A percentile compares a stretch with the other conserved stretches of the same genome.
Evolutionary conservation across 1,139 yeast genomes (phyloP).

Genomic region (Geotrichum phurueaensis): DNA sequence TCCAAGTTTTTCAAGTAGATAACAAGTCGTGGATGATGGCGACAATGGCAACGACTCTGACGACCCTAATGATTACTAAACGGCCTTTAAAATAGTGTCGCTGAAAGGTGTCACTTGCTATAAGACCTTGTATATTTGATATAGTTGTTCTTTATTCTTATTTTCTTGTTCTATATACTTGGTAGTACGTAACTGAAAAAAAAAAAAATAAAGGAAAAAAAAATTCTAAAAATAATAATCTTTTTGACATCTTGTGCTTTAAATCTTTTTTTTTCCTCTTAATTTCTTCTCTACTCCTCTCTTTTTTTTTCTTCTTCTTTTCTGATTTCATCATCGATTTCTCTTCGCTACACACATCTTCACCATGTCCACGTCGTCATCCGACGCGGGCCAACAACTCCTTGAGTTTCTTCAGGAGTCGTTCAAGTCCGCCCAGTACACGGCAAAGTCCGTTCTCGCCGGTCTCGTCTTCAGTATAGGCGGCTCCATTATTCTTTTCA

Average conservation of each 20-base stretch:
- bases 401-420: constrained; percentile 14
- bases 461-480: constrained; percentile 35
- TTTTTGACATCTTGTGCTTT: neutral
- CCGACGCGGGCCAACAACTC: constrained; percentile 14
- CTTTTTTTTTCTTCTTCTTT: neutral
- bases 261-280: neutral
- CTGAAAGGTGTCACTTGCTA: neutral
- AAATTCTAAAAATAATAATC: neutral
- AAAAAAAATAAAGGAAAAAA: neutral
- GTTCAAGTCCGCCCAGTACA: constrained; percentile 23
- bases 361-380: neutral
- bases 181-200: neutral
- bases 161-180: neutral
- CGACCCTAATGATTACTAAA: neutral
- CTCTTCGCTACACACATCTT: no score
- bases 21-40: neutral
- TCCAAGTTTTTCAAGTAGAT: constrained; percentile 56
- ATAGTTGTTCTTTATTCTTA: neutral
- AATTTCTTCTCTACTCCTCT: neutral
- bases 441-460: constrained; percentile 35
- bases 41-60: neutral
- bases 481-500: constrained; percentile 31
- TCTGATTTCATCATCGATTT: neutral
- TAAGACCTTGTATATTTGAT: neutral
- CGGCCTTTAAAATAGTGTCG: neutral